phyloP scores from a whole-genome alignment of 1,284 basidiomycete species.

The Heterobasidion irregulare region DNA sequence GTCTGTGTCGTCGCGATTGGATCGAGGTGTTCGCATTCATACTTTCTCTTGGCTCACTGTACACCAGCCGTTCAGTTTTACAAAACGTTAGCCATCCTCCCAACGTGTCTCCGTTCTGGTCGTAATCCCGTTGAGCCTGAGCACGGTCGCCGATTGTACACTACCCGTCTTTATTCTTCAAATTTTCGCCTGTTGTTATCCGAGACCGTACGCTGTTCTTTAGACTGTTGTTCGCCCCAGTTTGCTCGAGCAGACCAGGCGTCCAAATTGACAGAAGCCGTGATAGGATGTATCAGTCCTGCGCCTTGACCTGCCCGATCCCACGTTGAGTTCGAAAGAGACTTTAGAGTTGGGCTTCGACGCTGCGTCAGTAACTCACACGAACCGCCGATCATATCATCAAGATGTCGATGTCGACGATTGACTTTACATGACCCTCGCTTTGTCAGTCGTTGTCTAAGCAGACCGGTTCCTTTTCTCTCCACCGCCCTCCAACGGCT shows the following conservation, averaged over 20 bases:
- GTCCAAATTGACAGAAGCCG: too few species aligned
- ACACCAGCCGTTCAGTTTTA: too few species aligned
- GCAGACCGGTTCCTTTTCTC: neutral
- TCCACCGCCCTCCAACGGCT: too few species aligned
- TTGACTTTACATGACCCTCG: neutral
- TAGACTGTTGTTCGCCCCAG: too few species aligned
- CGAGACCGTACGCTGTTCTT: neutral
- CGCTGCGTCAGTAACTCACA: neutral
- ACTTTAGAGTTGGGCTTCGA: neutral
- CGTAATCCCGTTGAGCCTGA: neutral
- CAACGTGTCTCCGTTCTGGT: neutral
- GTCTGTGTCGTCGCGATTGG: neutral
- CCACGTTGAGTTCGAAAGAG: neutral
- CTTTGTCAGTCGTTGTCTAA: neutral
- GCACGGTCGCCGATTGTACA: neutral
- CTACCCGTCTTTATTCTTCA: neutral
- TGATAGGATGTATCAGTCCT: too few species aligned
- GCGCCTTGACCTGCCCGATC: too few species aligned
- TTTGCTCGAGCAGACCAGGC: too few species aligned
- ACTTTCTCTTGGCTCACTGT: neutral
- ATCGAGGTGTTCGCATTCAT: neutral
- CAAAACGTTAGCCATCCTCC: too few species aligned
- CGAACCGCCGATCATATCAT: neutral
- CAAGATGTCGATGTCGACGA: neutral
- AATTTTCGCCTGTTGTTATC: neutral